Conservation (phyloP, 2,329 filamentous ascomycete genomes). For the Colletotrichum cereale region DNA sequence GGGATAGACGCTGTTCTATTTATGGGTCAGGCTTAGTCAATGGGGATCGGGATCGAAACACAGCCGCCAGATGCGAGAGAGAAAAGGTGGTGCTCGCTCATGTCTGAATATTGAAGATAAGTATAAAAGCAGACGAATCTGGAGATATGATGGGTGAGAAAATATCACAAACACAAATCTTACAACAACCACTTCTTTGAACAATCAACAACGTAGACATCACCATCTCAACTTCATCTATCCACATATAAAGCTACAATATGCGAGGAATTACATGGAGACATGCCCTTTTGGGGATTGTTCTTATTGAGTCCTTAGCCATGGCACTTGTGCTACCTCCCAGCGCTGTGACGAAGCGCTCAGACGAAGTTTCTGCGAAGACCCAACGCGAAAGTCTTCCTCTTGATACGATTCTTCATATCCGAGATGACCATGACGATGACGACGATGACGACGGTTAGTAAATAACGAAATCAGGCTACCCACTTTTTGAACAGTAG, state of each 20-base stretch:
- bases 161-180: not conserved
- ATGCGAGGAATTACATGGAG: conserved; percentile 17
- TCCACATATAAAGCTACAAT: not conserved
- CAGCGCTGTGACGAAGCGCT: not conserved
- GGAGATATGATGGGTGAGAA: too few relatives aligned
- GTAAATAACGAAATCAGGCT: not conserved
- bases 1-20: not conserved
- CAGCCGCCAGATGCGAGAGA: not conserved
- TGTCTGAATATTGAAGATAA: fast-evolving
- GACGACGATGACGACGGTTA: not conserved
- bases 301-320: conserved; percentile 21
- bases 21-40: not conserved
- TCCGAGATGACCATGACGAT: conserved; percentile 6
- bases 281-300: conserved; percentile 10
- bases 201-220: not conserved
- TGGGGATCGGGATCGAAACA: not conserved
- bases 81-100: too few relatives aligned
- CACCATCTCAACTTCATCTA: too few relatives aligned
- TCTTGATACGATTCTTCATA: not conserved
- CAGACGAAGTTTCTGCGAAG: not conserved
- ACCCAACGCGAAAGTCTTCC: not conserved
- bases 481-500: not conserved
- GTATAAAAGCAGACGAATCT: not conserved
- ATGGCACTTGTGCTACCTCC: conserved; percentile 13
- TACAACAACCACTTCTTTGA: not conserved